Conservation (phyloP, 495 filamentous ascomycete species). For the Penicillium canariense region DNA sequence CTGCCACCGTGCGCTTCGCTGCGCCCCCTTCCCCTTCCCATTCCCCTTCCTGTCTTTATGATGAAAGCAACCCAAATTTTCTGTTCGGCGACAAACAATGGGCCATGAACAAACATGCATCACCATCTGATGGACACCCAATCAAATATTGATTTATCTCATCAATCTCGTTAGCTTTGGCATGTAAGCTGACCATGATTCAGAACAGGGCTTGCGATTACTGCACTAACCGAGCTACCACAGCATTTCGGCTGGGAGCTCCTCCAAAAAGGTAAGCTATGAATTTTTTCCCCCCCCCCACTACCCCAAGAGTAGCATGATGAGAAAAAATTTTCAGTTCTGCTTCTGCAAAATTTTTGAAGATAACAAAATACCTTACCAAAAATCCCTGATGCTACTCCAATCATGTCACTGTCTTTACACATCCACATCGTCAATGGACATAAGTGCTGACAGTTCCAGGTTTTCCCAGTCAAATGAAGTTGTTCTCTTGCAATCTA, state of each 20-base stretch:
- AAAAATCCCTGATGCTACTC: constrained; percentile 59
- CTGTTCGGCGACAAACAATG: constrained; percentile 74
- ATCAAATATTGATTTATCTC: not conserved
- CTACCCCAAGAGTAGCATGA: constrained; percentile 56
- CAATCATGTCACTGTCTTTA: constrained; percentile 12
- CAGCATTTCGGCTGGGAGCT: constrained; percentile 5
- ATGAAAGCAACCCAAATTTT: constrained; percentile 61
- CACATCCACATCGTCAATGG: constrained; percentile 3
- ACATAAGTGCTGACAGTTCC: constrained; percentile 23
- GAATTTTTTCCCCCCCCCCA: constrained; percentile 7
- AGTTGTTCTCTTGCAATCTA: not conserved
- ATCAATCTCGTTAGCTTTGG: not conserved
- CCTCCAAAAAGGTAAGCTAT: constrained; percentile 23
- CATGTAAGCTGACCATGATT: constrained; percentile 19
- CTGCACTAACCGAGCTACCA: not conserved
- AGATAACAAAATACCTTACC: constrained; percentile 76
- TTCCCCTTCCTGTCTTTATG: constrained; percentile 53
- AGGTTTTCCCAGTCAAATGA: constrained; percentile 1
- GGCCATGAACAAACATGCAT: constrained; percentile 97
- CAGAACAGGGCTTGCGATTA: constrained; percentile 7
- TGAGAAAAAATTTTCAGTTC: constrained; percentile 85
- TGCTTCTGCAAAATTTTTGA: constrained; percentile 86
- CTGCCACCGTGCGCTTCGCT: constrained; percentile 13
- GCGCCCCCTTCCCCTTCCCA: constrained; percentile 11
- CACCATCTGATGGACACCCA: constrained; percentile 82